phyloP scores from a whole-genome alignment of 2,329 filamentous ascomycete genomes.

The Penicillium oxalicum region DNA sequence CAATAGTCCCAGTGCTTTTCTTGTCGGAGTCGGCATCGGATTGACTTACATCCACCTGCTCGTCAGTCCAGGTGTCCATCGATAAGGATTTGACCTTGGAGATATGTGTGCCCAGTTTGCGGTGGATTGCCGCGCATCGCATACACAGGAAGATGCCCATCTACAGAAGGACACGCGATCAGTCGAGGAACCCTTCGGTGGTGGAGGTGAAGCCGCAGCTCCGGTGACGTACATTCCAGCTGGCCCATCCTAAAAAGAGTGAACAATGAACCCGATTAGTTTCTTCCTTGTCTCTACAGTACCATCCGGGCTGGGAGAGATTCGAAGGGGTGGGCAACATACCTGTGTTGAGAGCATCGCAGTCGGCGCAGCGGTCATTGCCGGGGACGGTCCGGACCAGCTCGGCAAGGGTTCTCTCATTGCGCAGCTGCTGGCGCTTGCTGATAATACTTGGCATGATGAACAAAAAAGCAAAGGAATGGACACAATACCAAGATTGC shows the following conservation, averaged over 20 bases:
- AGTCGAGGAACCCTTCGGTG: slow-evolving; percentile 7
- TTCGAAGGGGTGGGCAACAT: slow-evolving; percentile 29
- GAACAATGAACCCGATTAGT: not conserved
- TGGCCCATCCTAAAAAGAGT: slow-evolving; percentile 71
- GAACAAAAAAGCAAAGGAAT: slow-evolving; percentile 11
- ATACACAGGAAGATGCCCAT: slow-evolving; percentile 95
- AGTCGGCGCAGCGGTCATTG: slow-evolving; percentile 93
- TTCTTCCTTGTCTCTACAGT: too few relatives aligned
- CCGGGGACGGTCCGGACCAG: slow-evolving; percentile 77
- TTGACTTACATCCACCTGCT: slow-evolving; percentile 82
- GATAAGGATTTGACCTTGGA: slow-evolving; percentile 98
- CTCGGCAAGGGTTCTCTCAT: slow-evolving; percentile 86
- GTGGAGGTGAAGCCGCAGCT: not conserved
- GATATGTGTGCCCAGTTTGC: slow-evolving; percentile 94
- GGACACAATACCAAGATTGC: slow-evolving; percentile 17
- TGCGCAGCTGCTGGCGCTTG: slow-evolving; percentile 97
- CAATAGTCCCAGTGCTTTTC: slow-evolving; percentile 35
- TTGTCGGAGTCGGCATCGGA: slow-evolving; percentile 29
- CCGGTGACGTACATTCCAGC: slow-evolving; percentile 71
- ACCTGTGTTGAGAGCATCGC: slow-evolving; percentile 87
- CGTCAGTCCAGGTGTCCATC: slow-evolving; percentile 95
- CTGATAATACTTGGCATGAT: slow-evolving; percentile 69
- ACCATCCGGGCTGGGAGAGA: too few relatives aligned
- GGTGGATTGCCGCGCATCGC: slow-evolving; percentile 91
- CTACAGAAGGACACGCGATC: slow-evolving; percentile 41